phyloP scores from a whole-genome alignment of 2,329 filamentous ascomycete genomes.

The Ampelomyces quisqualis region DNA sequence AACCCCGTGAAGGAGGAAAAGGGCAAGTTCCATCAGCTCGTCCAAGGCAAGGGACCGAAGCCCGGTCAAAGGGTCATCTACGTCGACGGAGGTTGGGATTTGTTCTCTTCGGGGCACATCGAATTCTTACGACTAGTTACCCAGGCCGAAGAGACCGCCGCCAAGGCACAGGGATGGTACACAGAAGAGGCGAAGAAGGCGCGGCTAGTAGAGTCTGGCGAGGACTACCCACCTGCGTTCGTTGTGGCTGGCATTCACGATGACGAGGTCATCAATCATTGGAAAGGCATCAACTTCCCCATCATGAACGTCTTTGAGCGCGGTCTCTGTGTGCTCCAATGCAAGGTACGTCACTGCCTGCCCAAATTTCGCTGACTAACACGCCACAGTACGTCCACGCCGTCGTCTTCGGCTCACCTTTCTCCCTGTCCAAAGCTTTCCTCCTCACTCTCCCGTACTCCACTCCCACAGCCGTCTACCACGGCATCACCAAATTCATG shows the following conservation, averaged over 20 bases:
- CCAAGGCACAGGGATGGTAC: slow-evolving; percentile 71
- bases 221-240: slow-evolving; percentile 79
- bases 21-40: slow-evolving; percentile 66
- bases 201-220: slow-evolving; percentile 62
- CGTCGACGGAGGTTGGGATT: slow-evolving; percentile 93
- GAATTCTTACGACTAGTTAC: slow-evolving; percentile 84
- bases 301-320: slow-evolving; percentile 99
- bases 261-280: slow-evolving; percentile 90
- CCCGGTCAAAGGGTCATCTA: slow-evolving; percentile 86
- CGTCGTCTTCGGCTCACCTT: slow-evolving; percentile 86
- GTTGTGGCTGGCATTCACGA: slow-evolving; percentile 94
- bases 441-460: slow-evolving; percentile 68
- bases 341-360: slow-evolving; percentile 63
- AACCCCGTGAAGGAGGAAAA: slow-evolving; percentile 55
- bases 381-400: slow-evolving; percentile 73
- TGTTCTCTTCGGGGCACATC: slow-evolving; percentile 96
- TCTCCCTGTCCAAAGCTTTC: slow-evolving; percentile 77
- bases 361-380: slow-evolving; percentile 1
- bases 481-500: slow-evolving; percentile 94
- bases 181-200: slow-evolving; percentile 62
- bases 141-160: slow-evolving; percentile 69
- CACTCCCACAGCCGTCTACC: slow-evolving; percentile 79
- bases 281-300: slow-evolving; percentile 97
- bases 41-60: slow-evolving; percentile 68
- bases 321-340: slow-evolving; percentile 91